Conservation (phyloP, 108 stramenopile genomes). For the Phaeodactylum tricornutum region DNA sequence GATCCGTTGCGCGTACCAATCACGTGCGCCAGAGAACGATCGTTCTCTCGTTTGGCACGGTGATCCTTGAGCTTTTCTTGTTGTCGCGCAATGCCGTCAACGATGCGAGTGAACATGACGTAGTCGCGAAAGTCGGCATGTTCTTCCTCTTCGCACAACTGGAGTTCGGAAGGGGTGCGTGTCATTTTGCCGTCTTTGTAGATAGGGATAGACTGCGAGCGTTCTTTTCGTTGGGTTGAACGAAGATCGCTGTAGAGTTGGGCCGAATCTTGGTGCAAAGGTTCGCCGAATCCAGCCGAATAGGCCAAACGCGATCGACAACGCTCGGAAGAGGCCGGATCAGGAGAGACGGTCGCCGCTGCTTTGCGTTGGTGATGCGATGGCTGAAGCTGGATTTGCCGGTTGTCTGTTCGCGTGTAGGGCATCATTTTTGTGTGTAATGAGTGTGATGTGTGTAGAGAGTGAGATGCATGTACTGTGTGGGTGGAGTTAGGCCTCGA, state of each 20-base stretch:
- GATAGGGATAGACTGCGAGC: neutral
- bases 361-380: neutral
- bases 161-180: conserved; percentile 23
- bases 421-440: too few relatives aligned
- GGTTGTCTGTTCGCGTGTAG: too few relatives aligned
- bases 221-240: neutral
- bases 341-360: neutral
- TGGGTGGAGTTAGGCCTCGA: too few relatives aligned
- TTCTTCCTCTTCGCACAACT: conserved; percentile 30
- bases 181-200: neutral
- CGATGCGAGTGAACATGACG: conserved; percentile 32
- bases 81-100: conserved; percentile 21
- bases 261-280: neutral
- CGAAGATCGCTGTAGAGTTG: neutral
- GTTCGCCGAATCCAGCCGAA: too few relatives aligned
- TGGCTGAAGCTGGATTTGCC: too few relatives aligned
- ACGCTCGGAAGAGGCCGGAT: neutral
- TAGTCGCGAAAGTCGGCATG: conserved; percentile 35
- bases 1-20: conserved; percentile 7
- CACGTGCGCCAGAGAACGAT: conserved; percentile 5
- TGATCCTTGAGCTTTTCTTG: conserved; percentile 7
- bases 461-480: too few relatives aligned
- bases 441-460: too few relatives aligned
- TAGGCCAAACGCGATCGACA: too few relatives aligned
- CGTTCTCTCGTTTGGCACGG: conserved; percentile 3